Evolutionary conservation across 2,329 filamentous ascomycete species (phyloP), one percentile per base, ranked within the genome.

Genomic region (Laburnicola sp.): DNA sequence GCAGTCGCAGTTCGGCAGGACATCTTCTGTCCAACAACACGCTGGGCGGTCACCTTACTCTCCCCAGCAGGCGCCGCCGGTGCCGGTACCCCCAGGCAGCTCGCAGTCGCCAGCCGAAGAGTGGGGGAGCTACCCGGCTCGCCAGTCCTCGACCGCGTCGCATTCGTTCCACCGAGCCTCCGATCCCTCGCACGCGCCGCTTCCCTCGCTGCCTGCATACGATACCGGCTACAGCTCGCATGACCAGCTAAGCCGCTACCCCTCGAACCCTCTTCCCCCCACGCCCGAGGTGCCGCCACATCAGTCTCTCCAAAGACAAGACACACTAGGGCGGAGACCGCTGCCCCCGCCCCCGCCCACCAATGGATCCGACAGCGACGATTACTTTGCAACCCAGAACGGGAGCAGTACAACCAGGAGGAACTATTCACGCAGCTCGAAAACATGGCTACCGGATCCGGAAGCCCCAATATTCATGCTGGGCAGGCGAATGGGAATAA

Each of bases 341-440:
- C 75, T 84, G 23, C 83, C 84, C 30, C 73, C 85, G n/a, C 84
- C 83, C 2, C 81, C 81, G 0, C 79, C 80, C 7, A 82, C 82
- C 1, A 62, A 74, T 34, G 79, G 80, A 27, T 74, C 74, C 2
- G 76, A 78, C 40, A 59, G 63, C 48, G 69, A 71, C 26, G 72
- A 75, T 35, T 72, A 74, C 11, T 74, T 75, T 62, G 68, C 72
- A 35, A 61, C 60, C 25, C 62, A 68, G 25, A 70, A 69, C 45
- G 67, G 59, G 16, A 54, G 55, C 54, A 59, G 21, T 69, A 64
- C 39, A 75, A 68, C 21, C 80, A 83, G 62, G 82, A 85, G 45
- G 82, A 84, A 37, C 66, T 86, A 6, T 82, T 83, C 61, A 75
- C 77, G 45, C 77, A 85, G 58, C 77, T 86, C 6, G 78, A 85